phyloP scores from a whole-genome alignment of 768 basidiomycete species.

The Collybiopsis confluens region DNA sequence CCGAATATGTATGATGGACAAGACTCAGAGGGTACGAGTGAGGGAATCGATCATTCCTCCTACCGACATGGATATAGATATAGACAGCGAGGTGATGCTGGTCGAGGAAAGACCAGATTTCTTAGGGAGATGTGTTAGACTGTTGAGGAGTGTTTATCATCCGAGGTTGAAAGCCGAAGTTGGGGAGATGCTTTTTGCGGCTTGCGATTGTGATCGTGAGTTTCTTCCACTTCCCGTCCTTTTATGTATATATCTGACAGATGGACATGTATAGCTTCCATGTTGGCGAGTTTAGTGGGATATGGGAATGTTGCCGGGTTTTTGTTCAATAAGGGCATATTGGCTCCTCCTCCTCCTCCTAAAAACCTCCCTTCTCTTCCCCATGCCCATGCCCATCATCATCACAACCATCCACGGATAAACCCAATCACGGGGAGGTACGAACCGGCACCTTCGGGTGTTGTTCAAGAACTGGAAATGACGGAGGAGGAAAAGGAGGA shows the following conservation, averaged over 20 bases:
- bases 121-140: constrained; percentile 74
- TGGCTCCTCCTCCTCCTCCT: constrained; percentile 50
- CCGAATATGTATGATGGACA: constrained; percentile 63
- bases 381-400: constrained; percentile 8
- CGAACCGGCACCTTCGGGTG: constrained; percentile 19
- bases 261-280: constrained; percentile 38
- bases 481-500: constrained; percentile 92
- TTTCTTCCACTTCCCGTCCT: background rate
- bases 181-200: constrained; percentile 83
- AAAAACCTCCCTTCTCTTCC: too few relatives aligned
- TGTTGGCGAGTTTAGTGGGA: constrained; percentile 46
- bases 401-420: constrained; percentile 35
- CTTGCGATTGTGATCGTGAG: constrained; percentile 65
- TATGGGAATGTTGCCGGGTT: constrained; percentile 46
- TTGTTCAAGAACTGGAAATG: constrained; percentile 54
- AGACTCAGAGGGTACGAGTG: constrained; percentile 48
- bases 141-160: constrained; percentile 75
- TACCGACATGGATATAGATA: constrained; percentile 72
- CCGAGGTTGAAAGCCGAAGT: constrained; percentile 65
- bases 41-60: constrained; percentile 76
- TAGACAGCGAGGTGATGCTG: too few relatives aligned
- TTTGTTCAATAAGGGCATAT: constrained; percentile 86
- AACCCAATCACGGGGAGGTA: constrained; percentile 87
- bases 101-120: constrained; percentile 71
- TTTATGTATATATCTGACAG: background rate